Percentiles rank a stretch among this genome's conserved stretches.
phyloP scores from a whole-genome alignment of 352 stramenopile genomes.

The Nothophytophthora sp. region DNA sequence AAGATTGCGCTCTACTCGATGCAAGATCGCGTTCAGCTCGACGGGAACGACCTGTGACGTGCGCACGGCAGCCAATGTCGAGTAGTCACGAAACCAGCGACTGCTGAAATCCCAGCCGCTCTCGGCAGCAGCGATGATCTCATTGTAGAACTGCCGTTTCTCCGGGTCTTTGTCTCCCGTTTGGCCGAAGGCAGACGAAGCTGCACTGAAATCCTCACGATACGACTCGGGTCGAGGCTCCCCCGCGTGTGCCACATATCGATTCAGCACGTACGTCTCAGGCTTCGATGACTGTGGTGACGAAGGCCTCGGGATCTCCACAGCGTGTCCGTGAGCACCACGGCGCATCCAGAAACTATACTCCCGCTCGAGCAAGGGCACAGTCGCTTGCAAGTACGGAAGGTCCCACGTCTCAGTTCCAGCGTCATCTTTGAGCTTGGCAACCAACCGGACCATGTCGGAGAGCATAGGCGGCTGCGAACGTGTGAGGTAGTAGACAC shows the following conservation, averaged over 20 bases:
- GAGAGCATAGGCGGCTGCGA: conserved; percentile 91
- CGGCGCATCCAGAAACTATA: conserved; percentile 87
- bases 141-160: conserved; percentile 80
- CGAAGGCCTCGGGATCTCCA: conserved; percentile 38
- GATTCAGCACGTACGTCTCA: conserved; percentile 73
- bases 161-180: conserved; percentile 38
- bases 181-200: conserved; percentile 61
- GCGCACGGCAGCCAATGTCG: conserved; percentile 69
- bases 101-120: conserved; percentile 92
- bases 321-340: conserved; percentile 55
- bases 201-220: conserved; percentile 68
- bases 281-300: not conserved
- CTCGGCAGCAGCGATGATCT: conserved; percentile 83
- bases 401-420: conserved; percentile 42
- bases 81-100: conserved; percentile 68
- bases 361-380: conserved; percentile 78
- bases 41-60: conserved; percentile 76
- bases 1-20: conserved; percentile 76
- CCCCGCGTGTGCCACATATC: conserved; percentile 74
- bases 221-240: conserved; percentile 88
- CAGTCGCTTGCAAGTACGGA: conserved; percentile 47
- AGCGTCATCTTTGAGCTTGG: conserved; percentile 30
- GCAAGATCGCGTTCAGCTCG: conserved; percentile 87
- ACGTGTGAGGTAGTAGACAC: conserved; percentile 92
- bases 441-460: conserved; percentile 79